Conservation (phyloP, 805 yeast species). For the Nakazawaea sp. region DNA sequence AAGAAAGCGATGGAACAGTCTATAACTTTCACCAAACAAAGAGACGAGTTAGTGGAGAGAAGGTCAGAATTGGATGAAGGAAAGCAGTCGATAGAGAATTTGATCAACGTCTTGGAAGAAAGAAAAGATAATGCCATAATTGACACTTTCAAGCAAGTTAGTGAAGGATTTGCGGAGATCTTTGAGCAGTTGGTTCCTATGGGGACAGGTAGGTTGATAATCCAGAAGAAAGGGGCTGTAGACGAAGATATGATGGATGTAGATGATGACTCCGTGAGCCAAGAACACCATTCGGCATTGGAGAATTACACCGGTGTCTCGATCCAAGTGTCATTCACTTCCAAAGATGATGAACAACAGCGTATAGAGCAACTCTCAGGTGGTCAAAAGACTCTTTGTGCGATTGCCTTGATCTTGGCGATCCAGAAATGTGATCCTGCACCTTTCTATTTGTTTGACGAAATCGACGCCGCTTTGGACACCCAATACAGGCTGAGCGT, state of each 20-base stretch:
- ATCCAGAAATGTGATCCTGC: constrained; percentile 96
- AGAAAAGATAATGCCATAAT: constrained; percentile 82
- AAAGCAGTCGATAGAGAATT: constrained; percentile 60
- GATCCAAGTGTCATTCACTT: constrained; percentile 83
- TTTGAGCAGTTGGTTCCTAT: constrained; percentile 79
- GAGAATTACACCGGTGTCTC: constrained; percentile 76
- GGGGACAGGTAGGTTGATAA: constrained; percentile 70
- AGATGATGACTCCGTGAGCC: constrained; percentile 15
- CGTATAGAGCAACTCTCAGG: constrained; percentile 90
- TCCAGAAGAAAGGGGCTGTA: constrained; percentile 31
- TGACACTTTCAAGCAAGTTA: constrained; percentile 69
- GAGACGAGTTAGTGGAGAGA: constrained; percentile 58
- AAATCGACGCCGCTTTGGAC: constrained; percentile 93
- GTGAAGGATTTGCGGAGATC: constrained; percentile 63
- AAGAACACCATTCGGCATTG: constrained; percentile 18
- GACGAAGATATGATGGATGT: constrained; percentile 16
- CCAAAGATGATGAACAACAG: constrained; percentile 78
- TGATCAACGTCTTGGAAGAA: constrained; percentile 62
- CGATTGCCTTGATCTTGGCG: constrained; percentile 87
- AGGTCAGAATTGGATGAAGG: constrained; percentile 65
- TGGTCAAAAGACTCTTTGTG: constrained; percentile 96
- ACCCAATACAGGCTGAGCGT: constrained; percentile 87
- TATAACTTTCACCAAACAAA: constrained; percentile 62
- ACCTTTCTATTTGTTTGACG: constrained; percentile 93
- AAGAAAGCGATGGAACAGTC: constrained; percentile 87